Base-by-base conservation (phyloP, 2,329 filamentous ascomycete genomes). In the Simplicillium aogashimaense region DNA sequence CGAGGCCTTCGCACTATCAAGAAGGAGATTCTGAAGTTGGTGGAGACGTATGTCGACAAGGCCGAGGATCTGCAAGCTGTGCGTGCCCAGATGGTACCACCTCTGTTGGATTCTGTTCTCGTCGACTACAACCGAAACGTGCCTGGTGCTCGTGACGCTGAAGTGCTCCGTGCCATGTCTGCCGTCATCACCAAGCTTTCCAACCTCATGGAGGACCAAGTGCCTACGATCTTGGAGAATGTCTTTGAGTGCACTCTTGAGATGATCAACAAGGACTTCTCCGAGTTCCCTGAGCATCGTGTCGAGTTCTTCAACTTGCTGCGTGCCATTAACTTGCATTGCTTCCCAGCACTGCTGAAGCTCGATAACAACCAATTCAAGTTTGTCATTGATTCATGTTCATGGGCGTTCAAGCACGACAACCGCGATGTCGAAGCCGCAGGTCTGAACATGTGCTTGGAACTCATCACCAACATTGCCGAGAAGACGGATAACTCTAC, bases 211-310 rank as follows among this genome's bases (percentile, higher is more conserved):
- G 92, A 97, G 60, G 92, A 97, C 58, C 92, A 97, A 63, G 87
- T 98, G 34, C 88, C 92, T 9, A 83, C 83, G 37, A 97, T 98
- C 56, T 95, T 98, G 86, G 89, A 97, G 62, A 94, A 90, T 50
- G 87, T 98, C 18, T 98, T 98, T 54, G 90, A 97, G 63, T 97
- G 90, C 69, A 98, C 92, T 3, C 72, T 98, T 42, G 88, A 95
- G 55, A 98, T 98, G 92, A 98, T 98, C 68, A 98, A 97, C 77
- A 98, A 98, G 68, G 92, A 98, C 64, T 98, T 98, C 64, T 95
- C 94, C 36, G 92, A 98, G 59, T 98, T 94, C 61, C 92, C 92
- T 0, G 92, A 98, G 61, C 92, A 98, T 59, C 84, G 94, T 43
- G 92, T 98, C n/a, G 90, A 97, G 62, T 98, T 98, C 65, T 98